A percentile compares a stretch with the other conserved stretches of the same genome.
These are phyloP conservation scores for Verbascum thapsus DNA, from an alignment of 257 asterid genomes.

Conservation along the genomic window DNA sequence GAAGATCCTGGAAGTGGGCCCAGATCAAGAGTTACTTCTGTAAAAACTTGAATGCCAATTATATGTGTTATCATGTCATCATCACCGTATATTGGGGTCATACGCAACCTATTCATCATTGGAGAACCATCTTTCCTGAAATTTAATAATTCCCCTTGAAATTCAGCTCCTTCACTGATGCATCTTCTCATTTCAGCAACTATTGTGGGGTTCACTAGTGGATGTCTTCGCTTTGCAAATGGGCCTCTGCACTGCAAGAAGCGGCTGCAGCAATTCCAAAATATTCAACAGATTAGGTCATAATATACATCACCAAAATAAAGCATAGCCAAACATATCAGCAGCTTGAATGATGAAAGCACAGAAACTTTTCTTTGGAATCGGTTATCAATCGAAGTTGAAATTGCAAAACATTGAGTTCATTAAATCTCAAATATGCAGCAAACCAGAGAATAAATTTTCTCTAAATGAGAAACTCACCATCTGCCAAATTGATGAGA, in stretches of 20 bases:
- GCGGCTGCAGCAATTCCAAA: constrained; percentile 43
- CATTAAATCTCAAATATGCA: neutral
- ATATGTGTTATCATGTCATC: constrained; percentile 55
- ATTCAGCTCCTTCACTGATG: constrained; percentile 44
- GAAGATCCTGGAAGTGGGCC: constrained; percentile 83
- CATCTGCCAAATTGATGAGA: constrained; percentile 8
- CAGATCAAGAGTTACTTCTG: constrained; percentile 66
- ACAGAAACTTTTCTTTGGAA: neutral
- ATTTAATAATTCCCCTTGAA: constrained; percentile 51
- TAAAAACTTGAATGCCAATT: constrained; percentile 73
- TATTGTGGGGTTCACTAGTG: constrained; percentile 45
- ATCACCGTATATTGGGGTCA: constrained; percentile 55
- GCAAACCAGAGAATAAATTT: neutral
- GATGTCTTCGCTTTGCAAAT: constrained; percentile 55
- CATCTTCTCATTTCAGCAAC: constrained; percentile 57
- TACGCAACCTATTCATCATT: constrained; percentile 47
- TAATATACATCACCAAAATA: constrained; percentile 2
- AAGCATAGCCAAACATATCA: neutral
- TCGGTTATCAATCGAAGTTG: neutral
- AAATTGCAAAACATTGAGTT: neutral
- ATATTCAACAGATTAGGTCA: constrained; percentile 24
- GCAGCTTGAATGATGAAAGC: constrained; percentile 1
- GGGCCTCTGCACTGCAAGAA: constrained; percentile 63
- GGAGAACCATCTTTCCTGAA: constrained; percentile 56
- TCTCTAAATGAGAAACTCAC: constrained; percentile 6